These are phyloP conservation scores for Salix arbutifolia DNA, from an alignment of 345 rosid species.

Conservation along the genomic window DNA sequence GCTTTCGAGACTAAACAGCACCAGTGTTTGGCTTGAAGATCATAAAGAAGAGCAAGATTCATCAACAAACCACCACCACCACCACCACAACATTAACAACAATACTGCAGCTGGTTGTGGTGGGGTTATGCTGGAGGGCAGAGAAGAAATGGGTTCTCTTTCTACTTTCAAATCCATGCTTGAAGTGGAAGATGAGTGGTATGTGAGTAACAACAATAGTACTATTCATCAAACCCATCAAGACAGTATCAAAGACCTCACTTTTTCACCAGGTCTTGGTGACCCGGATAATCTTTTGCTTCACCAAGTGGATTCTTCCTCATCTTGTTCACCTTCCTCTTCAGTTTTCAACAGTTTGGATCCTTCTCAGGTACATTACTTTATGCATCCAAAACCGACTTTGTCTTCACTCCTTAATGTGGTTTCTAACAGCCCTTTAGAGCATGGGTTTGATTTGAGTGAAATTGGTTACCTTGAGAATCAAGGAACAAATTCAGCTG, in stretches of 20 bases:
- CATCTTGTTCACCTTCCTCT: slow-evolving; percentile 55
- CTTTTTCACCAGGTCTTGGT: slow-evolving; percentile 42
- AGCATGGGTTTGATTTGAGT: slow-evolving; percentile 46
- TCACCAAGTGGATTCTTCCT: slow-evolving; percentile 46
- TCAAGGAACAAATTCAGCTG: slow-evolving; percentile 28
- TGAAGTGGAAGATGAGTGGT: slow-evolving; percentile 58
- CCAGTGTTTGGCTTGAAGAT: slow-evolving; percentile 34
- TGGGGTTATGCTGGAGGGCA: slow-evolving; percentile 19
- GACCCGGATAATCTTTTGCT: slow-evolving; percentile 46
- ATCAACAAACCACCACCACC: slow-evolving; percentile 22
- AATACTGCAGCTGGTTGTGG: slow-evolving; percentile 1
- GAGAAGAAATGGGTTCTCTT: slow-evolving; percentile 42
- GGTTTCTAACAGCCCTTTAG: slow-evolving; percentile 43
- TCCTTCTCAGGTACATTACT: slow-evolving; percentile 54
- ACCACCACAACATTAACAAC: slow-evolving; percentile 11
- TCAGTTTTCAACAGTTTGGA: slow-evolving; percentile 60
- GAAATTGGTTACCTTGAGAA: slow-evolving; percentile 51
- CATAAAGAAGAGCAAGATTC: slow-evolving; percentile 36
- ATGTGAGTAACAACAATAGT: slow-evolving; percentile 18
- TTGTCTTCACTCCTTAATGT: slow-evolving; percentile 42
- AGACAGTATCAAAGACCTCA: slow-evolving; percentile 30
- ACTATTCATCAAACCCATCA: slow-evolving; percentile 33
- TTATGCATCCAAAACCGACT: slow-evolving; percentile 39
- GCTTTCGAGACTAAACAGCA: slow-evolving; percentile 37
- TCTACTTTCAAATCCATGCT: slow-evolving; percentile 49